Conservation (phyloP, 306 rosid genomes). For the Lupinus albus region DNA sequence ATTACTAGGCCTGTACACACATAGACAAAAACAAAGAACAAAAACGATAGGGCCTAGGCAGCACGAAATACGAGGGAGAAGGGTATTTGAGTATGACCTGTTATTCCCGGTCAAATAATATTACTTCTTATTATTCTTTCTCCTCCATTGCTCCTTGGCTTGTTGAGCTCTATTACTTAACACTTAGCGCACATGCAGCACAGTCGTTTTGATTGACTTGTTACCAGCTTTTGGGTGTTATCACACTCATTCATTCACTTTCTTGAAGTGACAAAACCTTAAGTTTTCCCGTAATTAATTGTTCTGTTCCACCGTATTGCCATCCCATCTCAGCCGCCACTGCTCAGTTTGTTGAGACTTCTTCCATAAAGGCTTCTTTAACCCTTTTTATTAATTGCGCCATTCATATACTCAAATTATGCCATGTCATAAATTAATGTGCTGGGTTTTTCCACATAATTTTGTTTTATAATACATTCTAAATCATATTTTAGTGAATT, state of each 20-base stretch:
- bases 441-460: too few species aligned
- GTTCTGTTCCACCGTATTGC: conserved; percentile 32
- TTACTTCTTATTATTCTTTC: not conserved
- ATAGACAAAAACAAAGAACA: not conserved
- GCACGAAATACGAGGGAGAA: conserved; percentile 30
- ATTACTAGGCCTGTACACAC: too few species aligned
- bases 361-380: too few species aligned
- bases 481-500: too few species aligned
- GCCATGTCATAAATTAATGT: too few species aligned
- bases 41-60: not conserved
- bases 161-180: not conserved
- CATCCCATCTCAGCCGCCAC: conserved; percentile 53
- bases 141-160: not conserved
- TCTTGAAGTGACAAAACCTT: conserved; percentile 83
- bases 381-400: too few species aligned
- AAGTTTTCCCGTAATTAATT: conserved; percentile 53
- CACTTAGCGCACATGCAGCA: conserved; percentile 31
- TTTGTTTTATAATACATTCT: too few species aligned
- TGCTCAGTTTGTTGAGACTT: conserved; percentile 2
- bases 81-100: conserved; percentile 39
- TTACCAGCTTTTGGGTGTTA: conserved; percentile 32
- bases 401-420: too few species aligned
- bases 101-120: conserved; percentile 52
- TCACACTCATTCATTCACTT: conserved; percentile 24
- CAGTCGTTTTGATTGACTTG: conserved; percentile 60